A percentile compares a stretch with the other conserved stretches of the same genome.
These are phyloP conservation scores for Sporodiniella umbellata DNA, from an alignment of 371 early-diverging fungal species.

Conservation along the genomic window DNA sequence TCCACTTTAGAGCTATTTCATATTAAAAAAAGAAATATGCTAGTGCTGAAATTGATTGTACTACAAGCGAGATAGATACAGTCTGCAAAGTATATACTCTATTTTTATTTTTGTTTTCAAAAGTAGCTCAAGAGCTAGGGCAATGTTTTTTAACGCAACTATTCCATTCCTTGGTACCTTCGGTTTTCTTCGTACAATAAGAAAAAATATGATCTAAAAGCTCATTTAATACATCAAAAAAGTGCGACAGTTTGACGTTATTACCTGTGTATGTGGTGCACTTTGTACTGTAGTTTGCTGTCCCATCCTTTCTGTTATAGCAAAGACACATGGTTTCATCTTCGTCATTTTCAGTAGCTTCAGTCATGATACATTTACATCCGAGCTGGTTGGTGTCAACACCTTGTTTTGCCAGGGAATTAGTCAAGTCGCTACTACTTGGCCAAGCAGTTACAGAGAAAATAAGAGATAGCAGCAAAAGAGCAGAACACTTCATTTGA, in stretches of 20 bases:
- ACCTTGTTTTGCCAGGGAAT: neutral
- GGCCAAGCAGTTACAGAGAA: neutral
- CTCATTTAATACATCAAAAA: neutral
- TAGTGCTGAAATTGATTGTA: too few species aligned
- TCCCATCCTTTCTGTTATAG: constrained; percentile 16
- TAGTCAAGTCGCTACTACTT: neutral
- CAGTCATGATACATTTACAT: constrained; percentile 26
- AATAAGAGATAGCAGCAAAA: neutral
- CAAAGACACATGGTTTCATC: constrained; percentile 20
- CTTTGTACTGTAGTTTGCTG: constrained; percentile 2
- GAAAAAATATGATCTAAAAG: constrained; percentile 13
- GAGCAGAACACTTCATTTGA: neutral
- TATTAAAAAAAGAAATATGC: too few species aligned
- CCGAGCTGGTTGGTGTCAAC: constrained; percentile 3
- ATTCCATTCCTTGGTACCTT: constrained; percentile 11
- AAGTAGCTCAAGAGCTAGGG: constrained; percentile 1
- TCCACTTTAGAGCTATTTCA: too few species aligned
- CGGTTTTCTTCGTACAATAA: constrained; percentile 14
- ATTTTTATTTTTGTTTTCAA: too few species aligned
- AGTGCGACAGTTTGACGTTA: neutral
- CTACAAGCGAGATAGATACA: too few species aligned
- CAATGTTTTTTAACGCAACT: constrained; percentile 12
- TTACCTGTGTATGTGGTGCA: constrained; percentile 15
- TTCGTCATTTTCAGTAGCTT: constrained; percentile 4
- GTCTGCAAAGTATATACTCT: too few species aligned